phyloP scores from a whole-genome alignment of 2,329 filamentous ascomycete species.

The Claviceps cyperi region DNA sequence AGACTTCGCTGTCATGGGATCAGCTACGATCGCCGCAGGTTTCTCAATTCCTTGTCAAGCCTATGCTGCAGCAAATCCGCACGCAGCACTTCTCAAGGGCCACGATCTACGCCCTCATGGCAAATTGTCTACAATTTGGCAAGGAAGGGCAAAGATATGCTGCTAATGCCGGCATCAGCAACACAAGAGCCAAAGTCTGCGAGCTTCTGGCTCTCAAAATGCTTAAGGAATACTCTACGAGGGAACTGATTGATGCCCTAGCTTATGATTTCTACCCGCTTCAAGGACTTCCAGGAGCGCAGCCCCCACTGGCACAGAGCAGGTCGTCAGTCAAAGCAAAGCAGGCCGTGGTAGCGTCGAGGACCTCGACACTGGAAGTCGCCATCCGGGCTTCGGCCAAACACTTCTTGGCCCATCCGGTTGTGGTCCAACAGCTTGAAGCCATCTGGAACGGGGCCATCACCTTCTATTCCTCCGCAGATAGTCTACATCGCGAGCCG shows the following conservation, averaged over 20 bases:
- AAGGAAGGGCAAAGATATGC: slow-evolving; percentile 76
- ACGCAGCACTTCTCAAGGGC: slow-evolving; percentile 71
- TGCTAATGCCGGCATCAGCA: slow-evolving; percentile 70
- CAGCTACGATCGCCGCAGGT: slow-evolving; percentile 91
- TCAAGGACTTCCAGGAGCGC: slow-evolving; percentile 53
- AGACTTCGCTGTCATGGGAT: slow-evolving; percentile 89
- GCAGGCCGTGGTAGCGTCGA: slow-evolving; percentile 44
- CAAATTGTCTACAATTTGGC: slow-evolving; percentile 83
- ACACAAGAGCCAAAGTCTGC: slow-evolving; percentile 74
- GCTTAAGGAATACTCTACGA: slow-evolving; percentile 75
- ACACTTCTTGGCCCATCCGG: slow-evolving; percentile 77
- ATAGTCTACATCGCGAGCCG: slow-evolving; percentile 58
- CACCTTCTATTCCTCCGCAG: slow-evolving; percentile 80
- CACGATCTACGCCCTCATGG: slow-evolving; percentile 79
- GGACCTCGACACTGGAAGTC: slow-evolving; percentile 83
- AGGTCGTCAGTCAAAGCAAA: slow-evolving; percentile 25
- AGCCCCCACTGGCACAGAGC: slow-evolving; percentile 20
- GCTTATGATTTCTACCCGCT: slow-evolving; percentile 92
- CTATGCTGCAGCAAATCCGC: slow-evolving; percentile 81
- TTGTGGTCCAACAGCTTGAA: slow-evolving; percentile 89
- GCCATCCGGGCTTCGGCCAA: slow-evolving; percentile 89
- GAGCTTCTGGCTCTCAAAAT: slow-evolving; percentile 83
- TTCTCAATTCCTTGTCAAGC: slow-evolving; percentile 89
- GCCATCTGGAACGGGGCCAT: slow-evolving; percentile 95
- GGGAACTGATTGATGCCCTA: slow-evolving; percentile 84